Conservation (phyloP, 1,284 basidiomycete genomes). For the Mycena sp. region DNA sequence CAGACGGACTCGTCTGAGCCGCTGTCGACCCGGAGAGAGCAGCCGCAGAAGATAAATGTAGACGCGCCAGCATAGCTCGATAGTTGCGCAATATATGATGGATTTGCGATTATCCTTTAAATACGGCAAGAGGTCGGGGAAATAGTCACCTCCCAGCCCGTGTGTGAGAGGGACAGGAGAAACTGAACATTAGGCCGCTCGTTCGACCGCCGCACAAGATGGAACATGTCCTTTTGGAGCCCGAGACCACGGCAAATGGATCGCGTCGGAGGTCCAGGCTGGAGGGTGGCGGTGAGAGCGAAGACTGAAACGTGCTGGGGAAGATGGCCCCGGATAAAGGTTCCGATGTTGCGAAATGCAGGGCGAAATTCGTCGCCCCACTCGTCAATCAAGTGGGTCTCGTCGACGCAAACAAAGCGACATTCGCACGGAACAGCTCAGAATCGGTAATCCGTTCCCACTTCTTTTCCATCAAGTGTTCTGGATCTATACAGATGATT, state of each 20-base stretch:
- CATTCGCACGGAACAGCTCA: conserved; percentile 20
- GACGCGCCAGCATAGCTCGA: conserved; percentile 10
- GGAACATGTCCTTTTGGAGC: conserved; percentile 7
- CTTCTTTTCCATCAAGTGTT: conserved; percentile 10
- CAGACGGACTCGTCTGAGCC: background rate
- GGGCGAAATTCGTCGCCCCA: conserved; percentile 18
- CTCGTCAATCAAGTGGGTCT: conserved; percentile 26
- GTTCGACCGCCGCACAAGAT: conserved; percentile 19
- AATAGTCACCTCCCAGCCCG: background rate
- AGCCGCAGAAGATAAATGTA: conserved; percentile 12
- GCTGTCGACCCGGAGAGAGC: background rate
- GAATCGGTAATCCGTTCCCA: conserved; percentile 24
- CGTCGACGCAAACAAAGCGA: conserved; percentile 28
- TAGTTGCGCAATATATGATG: conserved; percentile 4
- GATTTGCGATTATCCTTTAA: conserved; percentile 1
- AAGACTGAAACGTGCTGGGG: conserved; percentile 19
- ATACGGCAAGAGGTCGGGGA: conserved; percentile 6
- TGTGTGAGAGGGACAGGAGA: background rate
- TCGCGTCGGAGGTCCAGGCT: conserved; percentile 8
- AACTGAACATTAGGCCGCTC: conserved; percentile 4
- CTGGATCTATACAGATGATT: conserved; percentile 13
- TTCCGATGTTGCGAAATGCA: conserved; percentile 24
- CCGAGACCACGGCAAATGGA: conserved; percentile 20
- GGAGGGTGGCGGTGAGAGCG: conserved; percentile 24
- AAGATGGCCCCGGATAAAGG: conserved; percentile 27